A percentile compares a stretch with the other conserved stretches of the same genome.
Conservation (phyloP, 345 rosid genomes). For the Arabis hirsuta region DNA sequence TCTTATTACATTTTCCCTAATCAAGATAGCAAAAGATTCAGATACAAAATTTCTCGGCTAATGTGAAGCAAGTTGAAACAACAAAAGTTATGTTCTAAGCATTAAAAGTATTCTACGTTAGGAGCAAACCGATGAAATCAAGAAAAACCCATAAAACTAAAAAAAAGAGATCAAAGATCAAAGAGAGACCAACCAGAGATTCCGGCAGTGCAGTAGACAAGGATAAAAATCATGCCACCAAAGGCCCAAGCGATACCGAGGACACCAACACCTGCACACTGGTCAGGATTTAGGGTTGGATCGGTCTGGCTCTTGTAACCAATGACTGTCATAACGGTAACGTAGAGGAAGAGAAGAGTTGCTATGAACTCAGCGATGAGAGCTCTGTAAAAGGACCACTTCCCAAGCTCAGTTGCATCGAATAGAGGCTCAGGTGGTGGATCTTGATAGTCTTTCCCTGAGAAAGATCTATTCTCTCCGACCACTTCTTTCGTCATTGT, state of each 20-base stretch:
- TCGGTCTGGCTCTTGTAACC: slow-evolving; percentile 71
- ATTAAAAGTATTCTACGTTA: background rate
- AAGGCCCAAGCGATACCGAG: slow-evolving; percentile 92
- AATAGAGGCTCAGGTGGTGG: slow-evolving; percentile 81
- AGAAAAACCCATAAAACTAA: background rate
- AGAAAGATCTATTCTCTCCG: slow-evolving; percentile 55
- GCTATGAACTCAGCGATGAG: slow-evolving; percentile 87
- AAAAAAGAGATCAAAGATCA: background rate
- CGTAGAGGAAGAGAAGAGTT: slow-evolving; percentile 79
- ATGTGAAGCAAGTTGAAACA: background rate
- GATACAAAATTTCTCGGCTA: background rate
- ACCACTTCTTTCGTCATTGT: slow-evolving; percentile 52
- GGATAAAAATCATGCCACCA: slow-evolving; percentile 88
- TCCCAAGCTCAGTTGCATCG: slow-evolving; percentile 57
- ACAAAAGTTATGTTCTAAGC: background rate
- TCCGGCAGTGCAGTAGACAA: slow-evolving; percentile 94
- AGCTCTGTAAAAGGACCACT: slow-evolving; percentile 92
- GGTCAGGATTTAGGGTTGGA: slow-evolving; percentile 31
- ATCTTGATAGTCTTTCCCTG: slow-evolving; percentile 78
- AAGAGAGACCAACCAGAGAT: slow-evolving; percentile 68
- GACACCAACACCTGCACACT: slow-evolving; percentile 73
- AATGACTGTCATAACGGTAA: slow-evolving; percentile 75
- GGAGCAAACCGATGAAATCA: background rate
- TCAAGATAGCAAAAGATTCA: slow-evolving; percentile 6
- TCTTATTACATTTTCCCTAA: background rate